Evolutionary conservation across 495 filamentous ascomycete genomes (phyloP), one percentile per base, ranked within the genome.

Genomic region (Rhypophila decipiens): DNA sequence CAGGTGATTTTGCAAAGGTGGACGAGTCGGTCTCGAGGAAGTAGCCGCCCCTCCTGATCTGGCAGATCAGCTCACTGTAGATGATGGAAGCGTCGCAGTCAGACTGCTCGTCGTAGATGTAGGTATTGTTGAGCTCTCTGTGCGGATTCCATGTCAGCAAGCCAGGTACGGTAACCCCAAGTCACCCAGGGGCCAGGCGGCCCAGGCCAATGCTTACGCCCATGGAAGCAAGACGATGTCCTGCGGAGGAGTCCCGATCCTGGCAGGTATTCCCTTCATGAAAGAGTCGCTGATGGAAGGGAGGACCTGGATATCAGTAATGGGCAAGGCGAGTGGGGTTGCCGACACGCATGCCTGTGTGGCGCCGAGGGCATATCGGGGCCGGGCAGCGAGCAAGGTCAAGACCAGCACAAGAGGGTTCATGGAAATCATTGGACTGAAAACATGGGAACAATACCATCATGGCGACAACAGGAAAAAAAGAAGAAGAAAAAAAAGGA

Each of bases 121-220:
- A 58, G 8, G 57, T 55, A 3, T 58, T 58, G 29, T 58, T 60
- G 1, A 60, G 51, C 1, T 60, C 54, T n/a, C n/a, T n/a, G n/a
- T n/a, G n/a, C n/a, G n/a, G n/a, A n/a, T n/a, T n/a, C n/a, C n/a
- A n/a, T n/a, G n/a, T n/a, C n/a, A n/a, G n/a, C n/a, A n/a, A n/a
- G n/a, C n/a, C n/a, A n/a, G n/a, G n/a, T n/a, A n/a, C n/a, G n/a
- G n/a, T n/a, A n/a, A n/a, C n/a, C n/a, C n/a, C n/a, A n/a, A n/a
- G n/a, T n/a, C n/a, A n/a, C n/a, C n/a, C n/a, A n/a, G n/a, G n/a
- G n/a, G n/a, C n/a, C n/a, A n/a, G n/a, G n/a, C n/a, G n/a, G n/a
- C n/a, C n/a, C n/a, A n/a, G n/a, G n/a, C n/a, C n/a, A n/a, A n/a
- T n/a, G n/a, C n/a, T n/a, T n/a, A n/a, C 21, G 51, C 41, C 54